A percentile compares a stretch with the other conserved stretches of the same genome.
Conservation (phyloP, 768 basidiomycete species). For the Melanogaster broomeanus region DNA sequence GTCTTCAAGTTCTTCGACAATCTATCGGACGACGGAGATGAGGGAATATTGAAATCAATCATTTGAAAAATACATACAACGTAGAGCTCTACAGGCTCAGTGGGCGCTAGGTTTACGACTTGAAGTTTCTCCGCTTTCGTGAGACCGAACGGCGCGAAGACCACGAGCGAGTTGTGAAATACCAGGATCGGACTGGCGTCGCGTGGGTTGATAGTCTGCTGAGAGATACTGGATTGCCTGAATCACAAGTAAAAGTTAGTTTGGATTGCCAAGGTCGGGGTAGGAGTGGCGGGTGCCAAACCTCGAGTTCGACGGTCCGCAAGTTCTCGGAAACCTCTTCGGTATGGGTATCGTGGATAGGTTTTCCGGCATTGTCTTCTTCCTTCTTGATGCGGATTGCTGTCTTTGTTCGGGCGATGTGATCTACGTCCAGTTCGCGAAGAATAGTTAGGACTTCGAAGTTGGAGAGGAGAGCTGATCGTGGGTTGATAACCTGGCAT, state of each 20-base stretch:
- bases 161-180: constrained; percentile 66
- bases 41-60: neutral
- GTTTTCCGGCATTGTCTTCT: constrained; percentile 53
- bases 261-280: too few species aligned
- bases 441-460: constrained; percentile 82
- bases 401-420: constrained; percentile 67
- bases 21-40: constrained; percentile 45
- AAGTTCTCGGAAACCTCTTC: constrained; percentile 78
- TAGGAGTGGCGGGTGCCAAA: neutral
- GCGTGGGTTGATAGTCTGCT: constrained; percentile 69
- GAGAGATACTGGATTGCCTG: constrained; percentile 88
- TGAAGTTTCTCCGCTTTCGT: constrained; percentile 94
- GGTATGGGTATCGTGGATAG: constrained; percentile 31
- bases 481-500: constrained; percentile 43
- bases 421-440: constrained; percentile 72
- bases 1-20: constrained; percentile 90
- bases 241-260: neutral
- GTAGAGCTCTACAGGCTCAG: constrained; percentile 81
- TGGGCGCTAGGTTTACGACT: constrained; percentile 87
- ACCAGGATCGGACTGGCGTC: constrained; percentile 61
- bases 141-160: constrained; percentile 66
- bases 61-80: constrained; percentile 55
- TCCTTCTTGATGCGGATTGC: constrained; percentile 77
- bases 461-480: constrained; percentile 85
- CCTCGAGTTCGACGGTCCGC: constrained; percentile 82